Evolutionary conservation across 495 filamentous ascomycete species (phyloP).

Genomic region (Aspergillus steynii): DNA sequence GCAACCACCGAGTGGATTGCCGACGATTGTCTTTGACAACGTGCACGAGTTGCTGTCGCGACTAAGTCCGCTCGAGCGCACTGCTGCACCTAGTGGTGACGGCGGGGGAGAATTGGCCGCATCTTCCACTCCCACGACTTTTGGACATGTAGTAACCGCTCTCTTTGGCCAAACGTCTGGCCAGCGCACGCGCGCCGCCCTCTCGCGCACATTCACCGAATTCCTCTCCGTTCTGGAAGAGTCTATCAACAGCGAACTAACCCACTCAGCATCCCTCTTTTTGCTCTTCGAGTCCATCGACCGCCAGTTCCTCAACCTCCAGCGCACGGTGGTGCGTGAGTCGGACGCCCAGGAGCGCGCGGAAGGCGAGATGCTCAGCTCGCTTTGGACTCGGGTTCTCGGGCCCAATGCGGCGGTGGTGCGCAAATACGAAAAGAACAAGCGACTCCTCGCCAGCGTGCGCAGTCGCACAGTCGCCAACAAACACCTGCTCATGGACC

Average conservation of each 20-base stretch:
- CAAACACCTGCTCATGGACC: constrained; percentile 78
- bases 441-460: constrained; percentile 69
- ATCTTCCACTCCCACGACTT: constrained; percentile 61
- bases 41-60: constrained; percentile 71
- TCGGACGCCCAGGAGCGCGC: constrained; percentile 73
- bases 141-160: constrained; percentile 64
- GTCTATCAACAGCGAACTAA: constrained; percentile 78
- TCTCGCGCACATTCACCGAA: constrained; percentile 84
- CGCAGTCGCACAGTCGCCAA: constrained; percentile 81
- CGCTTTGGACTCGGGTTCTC: constrained; percentile 81
- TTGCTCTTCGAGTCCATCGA: constrained; percentile 85
- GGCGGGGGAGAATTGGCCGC: constrained; percentile 41
- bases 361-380: constrained; percentile 76
- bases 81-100: constrained; percentile 27
- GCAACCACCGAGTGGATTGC: constrained; percentile 53
- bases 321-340: constrained; percentile 83
- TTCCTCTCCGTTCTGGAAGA: constrained; percentile 87
- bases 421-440: constrained; percentile 87
- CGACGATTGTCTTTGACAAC: constrained; percentile 73
- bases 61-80: constrained; percentile 65
- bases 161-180: constrained; percentile 77
- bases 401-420: constrained; percentile 69
- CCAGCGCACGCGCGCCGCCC: constrained; percentile 74
- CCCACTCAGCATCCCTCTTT: constrained; percentile 73
- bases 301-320: constrained; percentile 81